Evolutionary conservation across 192 early-diverging fungal species (phyloP).

Genomic region (Coemansia sp.): DNA sequence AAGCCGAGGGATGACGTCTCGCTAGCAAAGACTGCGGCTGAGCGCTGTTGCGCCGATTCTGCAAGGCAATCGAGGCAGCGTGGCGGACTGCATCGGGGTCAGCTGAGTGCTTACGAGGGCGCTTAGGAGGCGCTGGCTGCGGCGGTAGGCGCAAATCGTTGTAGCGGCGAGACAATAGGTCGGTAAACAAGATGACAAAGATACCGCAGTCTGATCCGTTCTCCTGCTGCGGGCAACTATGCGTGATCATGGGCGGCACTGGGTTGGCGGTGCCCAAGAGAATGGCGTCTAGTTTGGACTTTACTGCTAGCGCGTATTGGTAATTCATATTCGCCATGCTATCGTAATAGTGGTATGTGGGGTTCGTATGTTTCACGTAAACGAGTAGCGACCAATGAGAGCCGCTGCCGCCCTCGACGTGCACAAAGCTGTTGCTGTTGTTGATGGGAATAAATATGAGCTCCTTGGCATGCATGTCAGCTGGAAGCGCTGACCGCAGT

Average conservation of each 20-base stretch:
- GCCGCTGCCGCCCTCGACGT: background rate
- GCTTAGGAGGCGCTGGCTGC: background rate
- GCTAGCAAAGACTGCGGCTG: background rate
- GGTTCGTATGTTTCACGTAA: background rate
- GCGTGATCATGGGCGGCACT: slow-evolving; percentile 24
- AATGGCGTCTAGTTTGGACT: slow-evolving; percentile 5
- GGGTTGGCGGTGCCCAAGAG: background rate
- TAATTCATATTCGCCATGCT: slow-evolving; percentile 46
- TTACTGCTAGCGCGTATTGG: slow-evolving; percentile 14
- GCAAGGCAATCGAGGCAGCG: background rate
- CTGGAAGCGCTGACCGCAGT: slow-evolving; percentile 13
- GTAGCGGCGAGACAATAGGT: slow-evolving; percentile 39
- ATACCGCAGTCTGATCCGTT: slow-evolving; percentile 45
- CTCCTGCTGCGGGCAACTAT: slow-evolving; percentile 53
- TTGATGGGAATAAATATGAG: slow-evolving; percentile 35
- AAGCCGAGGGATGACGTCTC: background rate
- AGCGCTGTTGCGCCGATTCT: background rate
- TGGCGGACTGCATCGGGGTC: background rate
- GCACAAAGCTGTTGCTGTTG: slow-evolving; percentile 12
- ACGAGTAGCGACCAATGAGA: slow-evolving; percentile 5
- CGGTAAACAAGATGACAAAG: slow-evolving; percentile 45
- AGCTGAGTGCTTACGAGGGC: background rate
- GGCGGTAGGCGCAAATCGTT: slow-evolving; percentile 23
- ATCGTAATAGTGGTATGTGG: slow-evolving; percentile 47
- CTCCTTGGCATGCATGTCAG: slow-evolving; percentile 12